Evolutionary conservation across 1,139 yeast genomes (phyloP), one percentile per base, ranked within the genome.

Genomic region (Suzukiozyma palmioleophila): DNA sequence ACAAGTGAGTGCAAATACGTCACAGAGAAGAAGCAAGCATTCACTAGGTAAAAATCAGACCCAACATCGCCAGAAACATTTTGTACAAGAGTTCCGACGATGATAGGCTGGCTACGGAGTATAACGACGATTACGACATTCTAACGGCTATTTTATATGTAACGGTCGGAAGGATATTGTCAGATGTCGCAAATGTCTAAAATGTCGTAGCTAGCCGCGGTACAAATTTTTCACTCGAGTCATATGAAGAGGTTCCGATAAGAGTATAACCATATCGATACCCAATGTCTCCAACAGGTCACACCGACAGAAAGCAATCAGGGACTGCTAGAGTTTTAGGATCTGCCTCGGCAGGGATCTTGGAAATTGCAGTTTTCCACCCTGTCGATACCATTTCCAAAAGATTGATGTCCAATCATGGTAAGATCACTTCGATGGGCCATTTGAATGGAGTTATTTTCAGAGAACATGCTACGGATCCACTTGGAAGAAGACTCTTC

Each of bases 331-430:
- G 98, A 64, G 83, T 94, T 37, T 73, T 90, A 42, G 99, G 99
- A 35, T 90, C 97, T 25, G 98, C 97, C 21, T 77, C 96, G 27
- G 98, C 99, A 28, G 99, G 98, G 53, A 87, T 92, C 58, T 80
- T 95, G 57, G 99, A 92, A 66, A 84, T 92, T 54, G 95, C 86
- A 44, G 95, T 94, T 31, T 92, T 92, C 80, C 99, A 92, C 66
- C 99, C 99, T 18, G 97, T 92, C 34, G 99, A 92, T 68, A 92
- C 99, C 41, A 86, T 90, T 57, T 90, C 98, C 52, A 92, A 92
- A 73, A 84, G 99, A 69, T 78, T 92, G 62, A 92, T 92, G 99
- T 84, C 96, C 43, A 92, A 92, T 73, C 87, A 84, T 51, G 84
- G 95, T 39, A 82, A 62, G 48, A 78, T 90, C 49, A 60, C 84